Evolutionary conservation across 2,329 filamentous ascomycete genomes (phyloP).

Genomic region (Apiospora koreana): DNA sequence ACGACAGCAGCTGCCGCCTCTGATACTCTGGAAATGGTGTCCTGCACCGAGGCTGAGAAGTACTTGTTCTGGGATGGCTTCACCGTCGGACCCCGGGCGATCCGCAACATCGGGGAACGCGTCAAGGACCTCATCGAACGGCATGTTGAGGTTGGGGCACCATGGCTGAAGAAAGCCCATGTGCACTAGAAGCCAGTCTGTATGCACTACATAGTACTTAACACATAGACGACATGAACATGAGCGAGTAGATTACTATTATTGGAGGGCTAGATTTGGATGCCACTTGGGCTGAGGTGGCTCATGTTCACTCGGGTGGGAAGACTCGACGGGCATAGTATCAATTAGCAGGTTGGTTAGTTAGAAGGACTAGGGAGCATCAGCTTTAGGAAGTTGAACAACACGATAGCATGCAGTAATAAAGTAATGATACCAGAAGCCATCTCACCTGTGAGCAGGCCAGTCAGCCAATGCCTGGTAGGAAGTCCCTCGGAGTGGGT

Average conservation of each 20-base stretch:
- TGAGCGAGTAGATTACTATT: neutral
- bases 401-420: neutral
- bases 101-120: constrained; percentile 33
- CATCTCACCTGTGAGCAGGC: neutral
- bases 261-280: neutral
- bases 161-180: constrained; percentile 1
- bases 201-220: neutral
- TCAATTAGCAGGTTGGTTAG: neutral
- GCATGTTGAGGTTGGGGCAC: neutral
- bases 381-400: neutral
- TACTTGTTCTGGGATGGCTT: constrained; percentile 57
- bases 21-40: constrained; percentile 25
- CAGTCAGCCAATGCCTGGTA: neutral
- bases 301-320: neutral
- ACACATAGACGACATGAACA: neutral
- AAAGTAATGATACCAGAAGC: neutral
- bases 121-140: constrained; percentile 16
- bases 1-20: constrained; percentile 8
- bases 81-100: constrained; percentile 40
- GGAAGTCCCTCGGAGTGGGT: neutral
- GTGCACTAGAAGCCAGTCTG: neutral
- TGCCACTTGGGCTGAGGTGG: neutral
- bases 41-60: constrained; percentile 44
- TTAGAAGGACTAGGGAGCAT: neutral
- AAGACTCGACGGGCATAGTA: neutral